phyloP scores from a whole-genome alignment of 495 filamentous ascomycete species.

The Podospora bellae-mahoneyi region DNA sequence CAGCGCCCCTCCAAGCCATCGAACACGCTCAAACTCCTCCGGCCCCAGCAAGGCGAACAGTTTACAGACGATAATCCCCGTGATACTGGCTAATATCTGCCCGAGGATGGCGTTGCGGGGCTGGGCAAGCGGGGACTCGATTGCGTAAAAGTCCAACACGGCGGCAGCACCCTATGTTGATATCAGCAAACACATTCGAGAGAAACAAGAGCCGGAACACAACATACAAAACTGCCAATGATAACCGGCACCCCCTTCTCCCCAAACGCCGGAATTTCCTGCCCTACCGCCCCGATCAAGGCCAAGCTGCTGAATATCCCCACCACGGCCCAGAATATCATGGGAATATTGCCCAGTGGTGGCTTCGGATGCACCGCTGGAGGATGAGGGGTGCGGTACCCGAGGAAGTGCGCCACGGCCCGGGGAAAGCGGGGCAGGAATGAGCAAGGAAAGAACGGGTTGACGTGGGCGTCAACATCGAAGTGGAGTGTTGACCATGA shows the following conservation, averaged over 20 bases:
- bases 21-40: conserved; percentile 48
- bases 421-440: conserved; percentile 45
- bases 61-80: conserved; percentile 64
- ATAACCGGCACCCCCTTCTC: conserved; percentile 45
- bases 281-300: conserved; percentile 45
- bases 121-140: conserved; percentile 80
- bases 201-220: background rate
- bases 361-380: conserved; percentile 14
- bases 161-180: conserved; percentile 64
- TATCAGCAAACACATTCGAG: background rate
- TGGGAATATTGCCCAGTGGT: conserved; percentile 47
- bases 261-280: conserved; percentile 37
- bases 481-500: conserved; percentile 46
- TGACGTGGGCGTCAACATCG: conserved; percentile 64
- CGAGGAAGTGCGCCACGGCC: conserved; percentile 50
- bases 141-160: conserved; percentile 68
- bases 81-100: conserved; percentile 63
- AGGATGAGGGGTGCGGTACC: conserved; percentile 40
- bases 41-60: conserved; percentile 59
- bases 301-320: conserved; percentile 52
- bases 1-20: conserved; percentile 67
- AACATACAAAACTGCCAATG: conserved; percentile 50
- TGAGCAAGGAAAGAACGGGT: conserved; percentile 56
- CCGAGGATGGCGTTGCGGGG: conserved; percentile 74
- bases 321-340: conserved; percentile 51